Conservation (phyloP, 2,329 filamentous ascomycete genomes). For the Lachnellula willkommii region DNA sequence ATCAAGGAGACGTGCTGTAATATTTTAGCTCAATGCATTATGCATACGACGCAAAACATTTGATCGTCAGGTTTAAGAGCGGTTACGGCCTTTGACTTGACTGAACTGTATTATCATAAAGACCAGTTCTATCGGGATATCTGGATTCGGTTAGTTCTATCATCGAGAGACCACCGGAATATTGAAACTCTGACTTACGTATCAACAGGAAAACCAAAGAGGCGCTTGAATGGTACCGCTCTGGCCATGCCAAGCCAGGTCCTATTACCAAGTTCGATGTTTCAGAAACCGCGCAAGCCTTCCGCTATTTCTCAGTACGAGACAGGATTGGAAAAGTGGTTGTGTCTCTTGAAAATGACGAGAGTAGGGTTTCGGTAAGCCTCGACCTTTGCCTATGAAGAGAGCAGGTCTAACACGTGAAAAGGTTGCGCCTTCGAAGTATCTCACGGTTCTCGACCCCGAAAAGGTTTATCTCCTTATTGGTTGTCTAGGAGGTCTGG, state of each 20-base stretch:
- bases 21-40: no score
- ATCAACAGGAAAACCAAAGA: neutral
- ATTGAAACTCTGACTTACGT: neutral
- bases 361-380: constrained; percentile 4
- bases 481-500: constrained; percentile 17
- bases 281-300: constrained; percentile 7
- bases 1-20: no score
- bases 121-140: neutral
- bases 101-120: constrained; percentile 11
- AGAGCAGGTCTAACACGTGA: neutral
- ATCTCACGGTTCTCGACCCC: constrained; percentile 1
- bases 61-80: no score
- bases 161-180: neutral
- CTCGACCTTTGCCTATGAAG: no score
- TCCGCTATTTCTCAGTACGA: constrained; percentile 8
- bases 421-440: constrained; percentile 4
- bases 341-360: constrained; percentile 5
- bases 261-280: constrained; percentile 7
- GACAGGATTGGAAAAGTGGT: constrained; percentile 11
- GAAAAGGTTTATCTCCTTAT: constrained; percentile 13
- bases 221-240: constrained; percentile 1
- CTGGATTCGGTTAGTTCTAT: constrained; percentile 1
- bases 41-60: no score
- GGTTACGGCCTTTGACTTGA: constrained; percentile 18
- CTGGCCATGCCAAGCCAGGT: constrained; percentile 3